phyloP scores from a whole-genome alignment of 257 asterid species.

The Echium plantagineum region DNA sequence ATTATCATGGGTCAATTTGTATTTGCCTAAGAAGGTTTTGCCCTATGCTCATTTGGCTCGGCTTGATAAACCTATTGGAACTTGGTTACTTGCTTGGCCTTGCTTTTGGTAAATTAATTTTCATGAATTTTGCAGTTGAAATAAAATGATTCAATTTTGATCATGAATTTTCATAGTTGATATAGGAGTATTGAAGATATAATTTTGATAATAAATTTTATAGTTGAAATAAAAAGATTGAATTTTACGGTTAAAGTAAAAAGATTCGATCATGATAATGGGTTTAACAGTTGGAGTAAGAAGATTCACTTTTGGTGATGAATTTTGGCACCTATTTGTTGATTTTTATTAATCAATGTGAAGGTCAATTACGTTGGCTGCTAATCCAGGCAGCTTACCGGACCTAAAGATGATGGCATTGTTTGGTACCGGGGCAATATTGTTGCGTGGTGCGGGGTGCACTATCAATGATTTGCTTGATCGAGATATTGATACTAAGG shows the following conservation, averaged over 20 bases:
- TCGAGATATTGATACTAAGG: conserved; percentile 84
- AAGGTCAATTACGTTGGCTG: conserved; percentile 78
- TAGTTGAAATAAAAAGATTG: no score
- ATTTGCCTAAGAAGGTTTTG: conserved; percentile 45
- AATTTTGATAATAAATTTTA: no score
- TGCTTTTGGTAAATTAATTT: conserved; percentile 43
- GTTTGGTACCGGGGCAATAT: conserved; percentile 82
- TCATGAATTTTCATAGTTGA: no score
- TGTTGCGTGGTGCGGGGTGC: conserved; percentile 95
- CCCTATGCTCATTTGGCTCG: conserved; percentile 85
- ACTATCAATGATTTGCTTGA: conserved; percentile 84
- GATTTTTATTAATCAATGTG: neutral
- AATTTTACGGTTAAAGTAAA: no score
- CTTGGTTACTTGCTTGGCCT: conserved; percentile 99
- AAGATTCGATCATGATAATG: no score
- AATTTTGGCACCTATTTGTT: neutral
- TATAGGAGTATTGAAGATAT: no score
- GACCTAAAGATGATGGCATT: conserved; percentile 69
- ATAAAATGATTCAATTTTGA: no score
- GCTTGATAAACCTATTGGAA: conserved; percentile 84
- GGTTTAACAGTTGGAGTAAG: no score
- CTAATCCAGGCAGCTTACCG: conserved; percentile 71
- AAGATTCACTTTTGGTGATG: no score
- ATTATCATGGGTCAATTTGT: conserved; percentile 59
- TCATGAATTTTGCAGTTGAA: no score